Base-by-base conservation (phyloP, 2,329 filamentous ascomycete genomes). In the Claviceps paspali region DNA sequence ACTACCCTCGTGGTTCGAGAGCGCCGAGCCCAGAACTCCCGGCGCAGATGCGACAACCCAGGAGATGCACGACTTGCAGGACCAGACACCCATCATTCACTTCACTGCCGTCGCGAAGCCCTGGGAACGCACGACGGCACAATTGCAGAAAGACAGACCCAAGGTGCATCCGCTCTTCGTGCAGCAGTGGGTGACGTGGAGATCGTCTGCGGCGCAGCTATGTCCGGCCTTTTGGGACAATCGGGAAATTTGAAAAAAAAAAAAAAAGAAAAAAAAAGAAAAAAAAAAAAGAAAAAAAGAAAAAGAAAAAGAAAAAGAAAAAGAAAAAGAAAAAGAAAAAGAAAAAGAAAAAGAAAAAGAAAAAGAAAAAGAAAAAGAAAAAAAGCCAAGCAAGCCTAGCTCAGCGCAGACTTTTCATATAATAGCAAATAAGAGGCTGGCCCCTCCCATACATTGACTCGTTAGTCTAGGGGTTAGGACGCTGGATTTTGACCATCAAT, bases 391-490 rank as follows among this genome's bases (percentile, higher is more conserved):
- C n/a, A n/a, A n/a, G n/a, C n/a, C n/a, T n/a, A n/a, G n/a, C n/a
- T n/a, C n/a, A n/a, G n/a, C n/a, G n/a, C n/a, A n/a, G n/a, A n/a
- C n/a, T n/a, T n/a, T n/a, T n/a, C n/a, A n/a, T n/a, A n/a, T n/a
- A n/a, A n/a, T n/a, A n/a, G n/a, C n/a, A n/a, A n/a, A n/a, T n/a
- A n/a, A n/a, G n/a, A n/a, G n/a, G n/a, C 2, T 0, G 1, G 4
- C 19, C 2, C 6, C 4, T 7, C 19, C 15, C 4, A 5, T 15
- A 11, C 21, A 12, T 6, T n/a, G 31, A 32, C 38, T 33, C 44
- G 41, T 44, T 47, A 40, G 45, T 47, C 45, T 46, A 47, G 45
- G 40, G 45, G 45, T 47, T 41, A 45, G 36, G 43, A 48, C 45
- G 38, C 45, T 43, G 38, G 43, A 42, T 45, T 48, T 47, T 46